A percentile compares a stretch with the other conserved stretches of the same genome.
Conservation (phyloP, 1,284 basidiomycete genomes). For the Cutaneotrichosporon dermatis region DNA sequence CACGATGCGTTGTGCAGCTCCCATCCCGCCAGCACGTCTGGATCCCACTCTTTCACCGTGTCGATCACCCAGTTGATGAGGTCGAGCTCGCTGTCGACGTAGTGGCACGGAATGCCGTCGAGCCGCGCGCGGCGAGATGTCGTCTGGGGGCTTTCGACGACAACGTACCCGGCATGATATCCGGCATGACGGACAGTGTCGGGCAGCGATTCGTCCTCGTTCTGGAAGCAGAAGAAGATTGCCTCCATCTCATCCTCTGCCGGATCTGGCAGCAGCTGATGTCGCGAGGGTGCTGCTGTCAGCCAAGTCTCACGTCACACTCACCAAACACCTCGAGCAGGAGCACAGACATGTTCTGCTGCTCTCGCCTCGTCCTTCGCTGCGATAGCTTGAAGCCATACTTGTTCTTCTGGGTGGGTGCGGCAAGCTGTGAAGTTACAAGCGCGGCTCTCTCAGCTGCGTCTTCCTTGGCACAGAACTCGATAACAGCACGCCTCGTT, state of each 20-base stretch:
- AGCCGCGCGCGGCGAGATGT: slow-evolving; percentile 23
- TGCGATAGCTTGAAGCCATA: slow-evolving; percentile 64
- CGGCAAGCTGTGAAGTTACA: slow-evolving; percentile 59
- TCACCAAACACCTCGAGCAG: slow-evolving; percentile 79
- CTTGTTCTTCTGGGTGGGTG: slow-evolving; percentile 67
- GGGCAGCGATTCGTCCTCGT: slow-evolving; percentile 53
- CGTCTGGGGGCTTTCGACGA: slow-evolving; percentile 49
- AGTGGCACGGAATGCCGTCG: slow-evolving; percentile 54
- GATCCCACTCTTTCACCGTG: slow-evolving; percentile 71
- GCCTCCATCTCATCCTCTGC: slow-evolving; percentile 66
- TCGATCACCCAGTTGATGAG: slow-evolving; percentile 76
- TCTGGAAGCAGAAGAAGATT: slow-evolving; percentile 65
- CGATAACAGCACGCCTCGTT: slow-evolving; percentile 46
- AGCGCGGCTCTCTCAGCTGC: slow-evolving; percentile 8
- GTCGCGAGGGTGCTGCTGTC: slow-evolving; percentile 39
- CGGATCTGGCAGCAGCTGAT: slow-evolving; percentile 64
- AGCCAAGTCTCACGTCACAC: slow-evolving; percentile 19
- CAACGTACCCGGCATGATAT: slow-evolving; percentile 60
- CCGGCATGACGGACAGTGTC: slow-evolving; percentile 47
- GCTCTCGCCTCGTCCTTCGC: slow-evolving; percentile 56
- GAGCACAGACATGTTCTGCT: slow-evolving; percentile 73
- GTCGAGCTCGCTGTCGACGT: slow-evolving; percentile 70
- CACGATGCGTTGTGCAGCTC: slow-evolving; percentile 84
- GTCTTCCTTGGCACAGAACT: slow-evolving; percentile 55
- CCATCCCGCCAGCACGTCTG: slow-evolving; percentile 89